These are phyloP conservation scores for Zelonia costaricensis DNA, from an alignment of 208 protist genomes.

Conservation along the genomic window DNA sequence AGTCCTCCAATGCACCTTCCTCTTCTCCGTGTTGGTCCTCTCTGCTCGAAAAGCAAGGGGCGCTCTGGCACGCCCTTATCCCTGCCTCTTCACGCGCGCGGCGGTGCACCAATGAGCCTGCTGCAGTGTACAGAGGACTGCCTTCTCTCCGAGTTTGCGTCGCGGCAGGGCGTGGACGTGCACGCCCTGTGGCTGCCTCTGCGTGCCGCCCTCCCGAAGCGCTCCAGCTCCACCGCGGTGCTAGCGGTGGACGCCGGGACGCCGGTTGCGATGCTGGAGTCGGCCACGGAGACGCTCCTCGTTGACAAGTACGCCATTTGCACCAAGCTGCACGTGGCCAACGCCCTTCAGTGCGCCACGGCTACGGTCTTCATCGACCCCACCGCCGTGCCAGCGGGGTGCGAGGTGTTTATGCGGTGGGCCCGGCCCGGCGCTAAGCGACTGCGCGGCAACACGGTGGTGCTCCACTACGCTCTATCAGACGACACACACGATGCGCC, in stretches of 20 bases:
- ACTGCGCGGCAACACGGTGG: conserved; percentile 23
- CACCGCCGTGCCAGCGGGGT: conserved; percentile 28
- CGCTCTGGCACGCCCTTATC: no score
- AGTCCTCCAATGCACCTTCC: no score
- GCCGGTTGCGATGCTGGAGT: conserved; percentile 44
- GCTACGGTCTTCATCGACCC: conserved; percentile 22
- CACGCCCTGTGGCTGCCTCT: conserved; percentile 68
- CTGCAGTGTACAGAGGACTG: conserved; percentile 14
- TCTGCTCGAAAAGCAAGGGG: no score
- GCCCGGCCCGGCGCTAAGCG: conserved; percentile 34
- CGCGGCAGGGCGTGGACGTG: conserved; percentile 18
- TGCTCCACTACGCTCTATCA: conserved; percentile 67
- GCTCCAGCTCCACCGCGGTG: conserved; percentile 19
- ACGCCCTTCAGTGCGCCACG: conserved; percentile 6
- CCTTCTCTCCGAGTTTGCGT: conserved; percentile 36
- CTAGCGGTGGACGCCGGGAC: conserved; percentile 38
- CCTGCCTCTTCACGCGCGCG: no score
- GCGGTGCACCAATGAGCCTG: no score
- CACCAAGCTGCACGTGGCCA: conserved; percentile 10
- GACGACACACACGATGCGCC: conserved; percentile 4
- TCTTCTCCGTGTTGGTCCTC: no score
- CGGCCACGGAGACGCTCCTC: conserved; percentile 16
- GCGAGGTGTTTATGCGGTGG: conserved; percentile 62
- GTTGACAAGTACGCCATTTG: conserved; percentile 29
- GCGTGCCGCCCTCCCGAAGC: conserved; percentile 11